These are phyloP conservation scores for Tuber melanosporum DNA, from an alignment of 495 filamentous ascomycete genomes.

Conservation along the genomic window DNA sequence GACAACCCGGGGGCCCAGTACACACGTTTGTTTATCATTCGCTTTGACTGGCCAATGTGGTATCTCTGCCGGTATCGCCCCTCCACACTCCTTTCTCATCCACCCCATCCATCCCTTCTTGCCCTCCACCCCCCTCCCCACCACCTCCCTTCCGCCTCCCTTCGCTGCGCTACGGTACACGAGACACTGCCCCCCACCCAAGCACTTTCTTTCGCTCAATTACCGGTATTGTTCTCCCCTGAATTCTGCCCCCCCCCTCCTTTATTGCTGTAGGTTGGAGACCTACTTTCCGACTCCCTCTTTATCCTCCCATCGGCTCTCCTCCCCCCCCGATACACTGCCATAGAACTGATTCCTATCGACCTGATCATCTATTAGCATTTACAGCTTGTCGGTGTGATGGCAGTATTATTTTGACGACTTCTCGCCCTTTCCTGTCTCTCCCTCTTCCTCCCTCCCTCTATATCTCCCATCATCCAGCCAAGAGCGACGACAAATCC, in stretches of 20 bases:
- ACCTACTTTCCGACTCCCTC: background rate
- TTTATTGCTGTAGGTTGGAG: background rate
- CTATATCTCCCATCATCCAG: conserved; percentile 15
- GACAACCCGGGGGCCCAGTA: background rate
- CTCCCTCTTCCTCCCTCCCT: conserved; percentile 7
- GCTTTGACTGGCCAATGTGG: background rate
- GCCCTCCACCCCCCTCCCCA: background rate
- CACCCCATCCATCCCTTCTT: conserved; percentile 8
- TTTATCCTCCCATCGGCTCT: background rate
- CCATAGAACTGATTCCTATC: conserved; percentile 28
- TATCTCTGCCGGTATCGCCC: background rate
- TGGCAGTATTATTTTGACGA: conserved; percentile 25
- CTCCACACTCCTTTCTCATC: conserved; percentile 6
- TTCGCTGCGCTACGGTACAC: background rate
- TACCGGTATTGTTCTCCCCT: background rate
- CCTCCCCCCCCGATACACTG: conserved; percentile 28
- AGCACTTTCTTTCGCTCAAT: background rate
- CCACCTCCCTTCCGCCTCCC: background rate
- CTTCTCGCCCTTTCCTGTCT: conserved; percentile 17
- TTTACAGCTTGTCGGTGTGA: conserved; percentile 15
- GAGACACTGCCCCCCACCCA: too few species aligned
- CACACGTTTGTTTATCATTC: background rate
- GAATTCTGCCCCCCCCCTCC: background rate
- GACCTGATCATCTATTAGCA: conserved; percentile 15
- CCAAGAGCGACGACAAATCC: conserved; percentile 6